These are phyloP conservation scores for Sclerospora graminicola DNA, from an alignment of 352 stramenopile species.

Conservation along the genomic window DNA sequence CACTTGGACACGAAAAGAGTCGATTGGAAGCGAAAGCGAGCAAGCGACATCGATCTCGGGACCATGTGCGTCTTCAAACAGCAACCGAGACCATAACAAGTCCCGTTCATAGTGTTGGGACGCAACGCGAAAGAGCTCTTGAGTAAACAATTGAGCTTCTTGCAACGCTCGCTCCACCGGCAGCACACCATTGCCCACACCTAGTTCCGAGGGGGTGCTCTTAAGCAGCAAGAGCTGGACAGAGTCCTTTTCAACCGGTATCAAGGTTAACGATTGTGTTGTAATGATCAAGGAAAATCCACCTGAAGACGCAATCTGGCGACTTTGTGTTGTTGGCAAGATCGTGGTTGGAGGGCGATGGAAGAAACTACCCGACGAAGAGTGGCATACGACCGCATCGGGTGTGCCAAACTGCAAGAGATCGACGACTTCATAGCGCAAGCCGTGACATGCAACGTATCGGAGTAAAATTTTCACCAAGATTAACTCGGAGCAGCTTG, in stretches of 20 bases:
- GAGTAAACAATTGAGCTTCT: conserved; percentile 66
- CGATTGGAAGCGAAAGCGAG: conserved; percentile 34
- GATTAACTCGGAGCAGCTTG: conserved; percentile 60
- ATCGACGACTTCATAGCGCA: conserved; percentile 74
- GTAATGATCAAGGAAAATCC: conserved; percentile 77
- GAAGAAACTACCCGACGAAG: conserved; percentile 67
- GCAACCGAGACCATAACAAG: conserved; percentile 72
- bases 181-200: conserved; percentile 41
- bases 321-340: conserved; percentile 13
- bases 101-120: conserved; percentile 79
- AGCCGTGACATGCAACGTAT: conserved; percentile 77
- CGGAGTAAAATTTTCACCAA: conserved; percentile 69
- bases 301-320: conserved; percentile 11
- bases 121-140: conserved; percentile 70
- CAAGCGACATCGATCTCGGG: conserved; percentile 40
- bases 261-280: conserved; percentile 41
- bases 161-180: conserved; percentile 52
- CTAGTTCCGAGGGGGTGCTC: conserved; percentile 25
- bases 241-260: conserved; percentile 48
- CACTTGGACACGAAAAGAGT: conserved; percentile 65
- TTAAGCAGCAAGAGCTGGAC: conserved; percentile 65
- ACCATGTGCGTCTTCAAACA: conserved; percentile 55
- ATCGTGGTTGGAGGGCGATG: conserved; percentile 33
- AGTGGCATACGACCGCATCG: conserved; percentile 74
- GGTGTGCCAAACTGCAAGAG: conserved; percentile 79